phyloP scores from a whole-genome alignment of 148 eudicot species.

The Fagopyrum homotropicum region DNA sequence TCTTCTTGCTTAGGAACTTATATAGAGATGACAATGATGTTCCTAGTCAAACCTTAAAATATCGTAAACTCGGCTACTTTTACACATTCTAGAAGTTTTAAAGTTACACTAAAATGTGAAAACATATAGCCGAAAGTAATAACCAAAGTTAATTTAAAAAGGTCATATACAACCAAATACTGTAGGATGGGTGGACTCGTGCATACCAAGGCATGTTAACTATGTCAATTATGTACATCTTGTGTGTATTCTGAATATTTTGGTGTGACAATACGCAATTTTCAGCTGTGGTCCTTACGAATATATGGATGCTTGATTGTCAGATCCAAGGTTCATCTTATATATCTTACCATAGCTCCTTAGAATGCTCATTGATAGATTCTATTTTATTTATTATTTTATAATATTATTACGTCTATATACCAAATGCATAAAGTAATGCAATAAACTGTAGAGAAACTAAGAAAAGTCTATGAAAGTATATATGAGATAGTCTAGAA shows the following conservation, averaged over 20 bases:
- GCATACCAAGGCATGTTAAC: neutral
- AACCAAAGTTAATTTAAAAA: neutral
- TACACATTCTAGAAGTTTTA: neutral
- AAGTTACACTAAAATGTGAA: neutral
- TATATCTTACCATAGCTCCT: too few relatives aligned
- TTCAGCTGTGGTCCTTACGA: too few relatives aligned
- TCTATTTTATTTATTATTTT: too few relatives aligned
- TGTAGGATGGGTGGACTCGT: neutral
- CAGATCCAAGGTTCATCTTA: too few relatives aligned
- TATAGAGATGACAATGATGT: neutral
- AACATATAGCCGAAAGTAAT: neutral
- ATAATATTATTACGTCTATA: too few relatives aligned
- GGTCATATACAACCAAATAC: neutral
- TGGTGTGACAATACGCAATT: neutral
- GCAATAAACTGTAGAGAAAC: neutral
- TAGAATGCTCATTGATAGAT: too few relatives aligned
- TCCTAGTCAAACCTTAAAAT: neutral
- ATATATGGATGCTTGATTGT: too few relatives aligned
- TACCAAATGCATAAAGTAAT: too few relatives aligned
- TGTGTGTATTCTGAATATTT: too few relatives aligned
- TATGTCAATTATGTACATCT: too few relatives aligned
- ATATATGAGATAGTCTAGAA: neutral
- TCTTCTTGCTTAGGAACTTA: neutral
- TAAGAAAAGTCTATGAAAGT: too few relatives aligned
- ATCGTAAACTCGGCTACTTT: neutral